Percentiles rank a stretch among this genome's conserved stretches.
Evolutionary conservation across 192 early-diverging fungal species (phyloP).

Genomic region (Coemansia sp.): DNA sequence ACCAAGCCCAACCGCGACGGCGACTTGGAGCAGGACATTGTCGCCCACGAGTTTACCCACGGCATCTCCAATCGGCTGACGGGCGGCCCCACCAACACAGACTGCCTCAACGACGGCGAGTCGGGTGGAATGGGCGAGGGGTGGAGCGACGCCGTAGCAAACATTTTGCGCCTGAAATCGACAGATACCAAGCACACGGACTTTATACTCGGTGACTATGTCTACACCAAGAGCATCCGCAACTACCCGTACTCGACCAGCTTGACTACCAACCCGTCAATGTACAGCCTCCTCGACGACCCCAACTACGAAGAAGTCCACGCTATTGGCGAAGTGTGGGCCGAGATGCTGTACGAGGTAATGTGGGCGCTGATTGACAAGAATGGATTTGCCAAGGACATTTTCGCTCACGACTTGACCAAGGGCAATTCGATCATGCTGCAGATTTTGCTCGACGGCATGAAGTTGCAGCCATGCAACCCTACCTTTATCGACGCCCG

Average conservation of each 20-base stretch:
- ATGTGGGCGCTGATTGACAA: conserved; percentile 60
- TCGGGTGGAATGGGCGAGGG: conserved; percentile 95
- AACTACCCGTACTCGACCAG: conserved; percentile 50
- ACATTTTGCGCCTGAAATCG: conserved; percentile 67
- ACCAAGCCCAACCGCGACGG: conserved; percentile 77
- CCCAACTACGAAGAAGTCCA: conserved; percentile 52
- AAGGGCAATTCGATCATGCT: conserved; percentile 59
- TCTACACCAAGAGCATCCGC: conserved; percentile 48
- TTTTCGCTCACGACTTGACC: conserved; percentile 35
- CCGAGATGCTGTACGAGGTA: conserved; percentile 60
- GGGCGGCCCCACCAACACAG: conserved; percentile 87
- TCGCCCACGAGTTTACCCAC: conserved; percentile 93
- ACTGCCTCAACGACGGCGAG: conserved; percentile 87
- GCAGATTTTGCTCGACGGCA: conserved; percentile 57
- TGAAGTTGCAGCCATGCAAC: conserved; percentile 68
- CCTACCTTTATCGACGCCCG: conserved; percentile 65
- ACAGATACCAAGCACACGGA: conserved; percentile 51
- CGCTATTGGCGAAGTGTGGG: conserved; percentile 64
- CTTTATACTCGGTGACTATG: conserved; percentile 28
- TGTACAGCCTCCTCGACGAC: conserved; percentile 41
- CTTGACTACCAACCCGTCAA: conserved; percentile 33
- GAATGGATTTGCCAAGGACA: conserved; percentile 28
- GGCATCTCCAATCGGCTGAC: conserved; percentile 90
- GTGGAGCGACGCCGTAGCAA: conserved; percentile 94
- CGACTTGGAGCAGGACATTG: conserved; percentile 88